These are phyloP conservation scores for Phytopythium litorale DNA, from an alignment of 352 stramenopile species.

Conservation along the genomic window DNA sequence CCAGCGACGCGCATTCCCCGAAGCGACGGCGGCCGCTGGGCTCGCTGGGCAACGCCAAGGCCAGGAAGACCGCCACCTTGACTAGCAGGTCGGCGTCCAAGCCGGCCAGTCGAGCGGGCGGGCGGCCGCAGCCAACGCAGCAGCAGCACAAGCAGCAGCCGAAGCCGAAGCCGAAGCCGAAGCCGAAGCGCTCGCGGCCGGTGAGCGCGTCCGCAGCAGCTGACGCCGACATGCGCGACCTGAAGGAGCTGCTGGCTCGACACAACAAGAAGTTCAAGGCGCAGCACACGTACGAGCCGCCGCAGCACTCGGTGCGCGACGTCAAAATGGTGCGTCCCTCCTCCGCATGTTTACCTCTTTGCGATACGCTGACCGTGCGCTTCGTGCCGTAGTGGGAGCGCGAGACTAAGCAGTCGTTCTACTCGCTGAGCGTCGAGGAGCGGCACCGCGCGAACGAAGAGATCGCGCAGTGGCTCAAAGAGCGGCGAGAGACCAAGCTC, in stretches of 20 bases:
- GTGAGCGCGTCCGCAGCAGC: neutral
- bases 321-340: constrained; percentile 47
- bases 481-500: constrained; percentile 11
- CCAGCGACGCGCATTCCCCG: neutral
- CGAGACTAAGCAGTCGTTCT: constrained; percentile 62
- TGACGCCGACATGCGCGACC: constrained; percentile 25
- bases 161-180: constrained; percentile 4
- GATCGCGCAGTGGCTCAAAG: constrained; percentile 51
- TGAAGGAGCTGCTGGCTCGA: constrained; percentile 51
- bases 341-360: too few species aligned
- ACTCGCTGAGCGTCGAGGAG: constrained; percentile 57
- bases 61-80: neutral
- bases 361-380: neutral
- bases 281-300: constrained; percentile 68
- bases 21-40: neutral
- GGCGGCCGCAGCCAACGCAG: neutral
- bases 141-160: neutral
- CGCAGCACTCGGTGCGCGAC: constrained; percentile 72
- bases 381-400: constrained; percentile 58
- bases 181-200: neutral
- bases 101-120: neutral
- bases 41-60: neutral
- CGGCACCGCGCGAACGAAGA: constrained; percentile 59
- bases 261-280: constrained; percentile 85
- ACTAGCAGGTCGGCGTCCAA: neutral